These are phyloP conservation scores for Mycena albidolilacea DNA, from an alignment of 768 basidiomycete species.

Conservation along the genomic window DNA sequence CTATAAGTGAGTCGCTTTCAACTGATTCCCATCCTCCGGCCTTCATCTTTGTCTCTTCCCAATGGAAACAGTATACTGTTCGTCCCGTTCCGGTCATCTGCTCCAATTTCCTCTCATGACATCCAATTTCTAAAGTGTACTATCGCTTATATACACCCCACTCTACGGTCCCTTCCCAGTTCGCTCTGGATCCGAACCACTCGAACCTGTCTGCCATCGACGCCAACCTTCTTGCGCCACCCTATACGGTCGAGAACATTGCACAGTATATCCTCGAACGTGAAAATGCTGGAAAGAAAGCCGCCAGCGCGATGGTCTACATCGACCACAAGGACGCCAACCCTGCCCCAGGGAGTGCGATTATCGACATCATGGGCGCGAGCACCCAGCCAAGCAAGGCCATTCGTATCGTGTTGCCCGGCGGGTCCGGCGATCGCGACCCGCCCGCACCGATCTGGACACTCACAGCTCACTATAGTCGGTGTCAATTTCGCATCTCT, in stretches of 20 bases:
- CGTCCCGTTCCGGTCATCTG: not conserved
- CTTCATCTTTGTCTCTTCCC: not conserved
- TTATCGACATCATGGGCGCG: constrained; percentile 19
- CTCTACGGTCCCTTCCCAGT: constrained; percentile 3
- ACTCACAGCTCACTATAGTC: constrained; percentile 9
- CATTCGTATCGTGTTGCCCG: constrained; percentile 23
- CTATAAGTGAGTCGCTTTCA: constrained; percentile 9
- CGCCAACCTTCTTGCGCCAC: constrained; percentile 20
- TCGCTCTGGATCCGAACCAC: constrained; percentile 14
- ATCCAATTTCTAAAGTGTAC: constrained; percentile 4
- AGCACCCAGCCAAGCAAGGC: not conserved
- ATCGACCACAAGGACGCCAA: constrained; percentile 19
- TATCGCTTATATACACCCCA: constrained; percentile 17
- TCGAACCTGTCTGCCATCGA: constrained; percentile 23
- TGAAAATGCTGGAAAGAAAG: not conserved
- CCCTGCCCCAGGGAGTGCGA: constrained; percentile 4
- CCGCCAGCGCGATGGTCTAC: constrained; percentile 17
- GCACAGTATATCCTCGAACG: constrained; percentile 8
- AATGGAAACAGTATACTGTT: constrained; percentile 4
- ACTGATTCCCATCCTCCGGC: not conserved
- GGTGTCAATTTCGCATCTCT: not conserved
- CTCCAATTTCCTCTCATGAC: not conserved
- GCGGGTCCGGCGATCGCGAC: not conserved
- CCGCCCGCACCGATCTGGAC: constrained; percentile 2
- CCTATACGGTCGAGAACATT: constrained; percentile 23